Base-by-base conservation (phyloP, 1,284 basidiomycete species). In the Boletus sp. region DNA sequence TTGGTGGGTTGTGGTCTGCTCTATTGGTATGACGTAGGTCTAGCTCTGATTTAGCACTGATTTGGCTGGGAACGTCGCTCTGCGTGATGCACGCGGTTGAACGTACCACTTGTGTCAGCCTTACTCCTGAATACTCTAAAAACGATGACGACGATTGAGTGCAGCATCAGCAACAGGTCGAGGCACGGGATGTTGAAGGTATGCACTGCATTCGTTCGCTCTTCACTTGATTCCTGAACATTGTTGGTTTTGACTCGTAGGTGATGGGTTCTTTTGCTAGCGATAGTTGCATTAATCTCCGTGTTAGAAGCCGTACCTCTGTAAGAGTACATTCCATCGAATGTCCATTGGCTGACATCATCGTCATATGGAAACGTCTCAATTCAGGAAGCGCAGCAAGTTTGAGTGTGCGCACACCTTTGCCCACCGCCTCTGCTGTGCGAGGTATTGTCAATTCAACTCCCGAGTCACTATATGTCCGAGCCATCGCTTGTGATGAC, bases 171-270 rank as follows among this genome's bases (percentile, higher is more conserved):
- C 31, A 92, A 67, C 82, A 86, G 48, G 92, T 91, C 6, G 92
- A 94, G 70, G 76, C 85, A 12, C 95, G 93, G 92, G 86, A 89
- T 2, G 88, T 89, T 13, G 85, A 86, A 73, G 80, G 91, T 89
- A 64, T 64, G 82, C 73, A 50, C n/a, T 51, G 31, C 51, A 46
- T 55, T 60, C 54, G 42, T 59, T 55, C 60, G 36, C 57, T 55
- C 36, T 62, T 61, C 42, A 49, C 52, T 35, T 44, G 18, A 18
- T 48, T 42, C 36, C 46, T 60, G 33, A 60, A 15, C 16, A 91
- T 89, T 3, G 80, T 92, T 73, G 84, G 94, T 3, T 93, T 94
- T 73, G 88, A 79, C 67, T 86, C 86, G 83, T 90, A 71, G 71
- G 86, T 47, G 49, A 27, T 55, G 24, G 22, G 27, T 29, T 44